A percentile compares a stretch with the other conserved stretches of the same genome.
Conservation (phyloP, 2,329 filamentous ascomycete species). For the Fusarium albidum region DNA sequence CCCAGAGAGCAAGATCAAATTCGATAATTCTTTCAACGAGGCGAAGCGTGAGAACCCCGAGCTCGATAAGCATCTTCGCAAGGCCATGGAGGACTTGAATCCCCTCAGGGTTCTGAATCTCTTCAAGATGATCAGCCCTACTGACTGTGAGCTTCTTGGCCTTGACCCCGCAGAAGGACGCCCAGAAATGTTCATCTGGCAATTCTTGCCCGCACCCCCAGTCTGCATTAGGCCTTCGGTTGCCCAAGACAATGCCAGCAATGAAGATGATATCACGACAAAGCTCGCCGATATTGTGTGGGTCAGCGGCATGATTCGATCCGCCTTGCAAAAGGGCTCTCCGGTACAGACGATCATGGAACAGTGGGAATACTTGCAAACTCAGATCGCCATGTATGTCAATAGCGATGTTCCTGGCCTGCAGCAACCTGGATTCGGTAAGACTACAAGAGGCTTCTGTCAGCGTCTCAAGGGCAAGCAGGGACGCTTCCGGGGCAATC, state of each 20-base stretch:
- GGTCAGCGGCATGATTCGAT: constrained; percentile 86
- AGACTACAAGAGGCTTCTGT: constrained; percentile 91
- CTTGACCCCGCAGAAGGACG: constrained; percentile 86
- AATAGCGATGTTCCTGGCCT: constrained; percentile 95
- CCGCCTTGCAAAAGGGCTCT: constrained; percentile 83
- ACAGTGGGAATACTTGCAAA: constrained; percentile 96
- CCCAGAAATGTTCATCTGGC: constrained; percentile 98
- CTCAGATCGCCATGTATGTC: constrained; percentile 97
- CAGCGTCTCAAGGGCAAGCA: constrained; percentile 97
- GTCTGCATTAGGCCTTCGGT: constrained; percentile 95
- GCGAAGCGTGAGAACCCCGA: constrained; percentile 82
- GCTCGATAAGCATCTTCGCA: constrained; percentile 88
- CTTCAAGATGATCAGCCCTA: constrained; percentile 84
- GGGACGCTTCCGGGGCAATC: constrained; percentile 93
- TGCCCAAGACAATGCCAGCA: constrained; percentile 90
- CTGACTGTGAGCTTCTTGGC: constrained; percentile 90
- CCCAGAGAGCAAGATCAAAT: constrained; percentile 82
- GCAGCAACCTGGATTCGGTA: constrained; percentile 86
- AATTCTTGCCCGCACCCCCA: constrained; percentile 91
- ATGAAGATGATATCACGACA: constrained; percentile 94
- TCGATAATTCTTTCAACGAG: constrained; percentile 84
- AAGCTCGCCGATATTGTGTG: constrained; percentile 97
- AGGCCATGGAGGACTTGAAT: constrained; percentile 94
- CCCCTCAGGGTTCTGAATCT: constrained; percentile 88
- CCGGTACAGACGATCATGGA: constrained; percentile 93